Evolutionary conservation across 371 early-diverging fungal genomes (phyloP), one percentile per base, ranked within the genome.

Genomic region (Mucor saturninus): DNA sequence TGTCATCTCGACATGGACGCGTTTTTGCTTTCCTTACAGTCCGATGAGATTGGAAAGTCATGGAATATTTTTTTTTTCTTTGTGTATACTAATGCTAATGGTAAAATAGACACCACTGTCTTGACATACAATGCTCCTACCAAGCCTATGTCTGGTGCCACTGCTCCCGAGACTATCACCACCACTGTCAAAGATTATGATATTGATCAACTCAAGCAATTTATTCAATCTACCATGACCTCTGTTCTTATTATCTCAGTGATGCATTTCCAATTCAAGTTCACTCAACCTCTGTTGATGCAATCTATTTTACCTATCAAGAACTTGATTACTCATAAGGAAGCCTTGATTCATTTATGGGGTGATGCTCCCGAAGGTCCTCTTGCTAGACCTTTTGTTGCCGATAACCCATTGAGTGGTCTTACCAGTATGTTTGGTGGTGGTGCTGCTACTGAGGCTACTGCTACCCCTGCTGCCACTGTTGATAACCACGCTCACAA

Each of bases 241-340:
- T 88, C 91, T 29, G 68, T 90, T 38, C 81, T 78, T 51, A 82
- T 95, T 65, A 88, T 95, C 71, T 80, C 81, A 46, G 82, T 90
- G 53, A 87, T 96, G 83, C 93, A 96, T 80, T 91, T 88, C 79
- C 88, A 94, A 77, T 95, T 88, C 76, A 91, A 92, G 51, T 94
- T 93, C 65, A 87, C 92, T 63, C 93, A 95, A 65, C 97, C 97
- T 28, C 79, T 97, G 48, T 80, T 95, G 54, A 80, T 96, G 75
- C 97, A 97, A 83, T 88, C 90, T 21, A 83, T 96, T 65, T 68
- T 95, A 54, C 94, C 93, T 11, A 61, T 93, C 73, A 87, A 91
- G 81, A 89, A 88, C 72, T 68, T 93, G 52, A 67, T 86, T 62
- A 80, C 84, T 55, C 86, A 83, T 75, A 92, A 89, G 74, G 78